phyloP scores from a whole-genome alignment of 2,329 filamentous ascomycete species.

The Samsoniella hepiali region DNA sequence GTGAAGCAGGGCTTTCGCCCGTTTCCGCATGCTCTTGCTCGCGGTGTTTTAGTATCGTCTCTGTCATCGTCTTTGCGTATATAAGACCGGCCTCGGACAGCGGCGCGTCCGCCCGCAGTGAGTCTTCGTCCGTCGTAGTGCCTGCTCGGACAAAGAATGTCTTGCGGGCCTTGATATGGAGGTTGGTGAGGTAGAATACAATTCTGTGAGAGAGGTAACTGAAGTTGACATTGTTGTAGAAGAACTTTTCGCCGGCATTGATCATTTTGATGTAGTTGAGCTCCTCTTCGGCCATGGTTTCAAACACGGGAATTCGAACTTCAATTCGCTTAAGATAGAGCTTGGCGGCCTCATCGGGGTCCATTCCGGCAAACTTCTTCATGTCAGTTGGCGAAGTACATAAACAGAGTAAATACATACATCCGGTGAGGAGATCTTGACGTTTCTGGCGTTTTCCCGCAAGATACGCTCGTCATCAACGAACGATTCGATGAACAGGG shows the following conservation, averaged over 20 bases:
- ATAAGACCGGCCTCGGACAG: conserved; percentile 75
- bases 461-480: conserved; percentile 93
- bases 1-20: conserved; percentile 64
- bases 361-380: conserved; percentile 79
- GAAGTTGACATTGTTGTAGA: conserved; percentile 96
- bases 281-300: conserved; percentile 92
- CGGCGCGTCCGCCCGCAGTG: conserved; percentile 85
- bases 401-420: conserved; percentile 46
- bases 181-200: conserved; percentile 95
- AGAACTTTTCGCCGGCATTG: conserved; percentile 87
- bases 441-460: conserved; percentile 91
- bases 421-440: conserved; percentile 97
- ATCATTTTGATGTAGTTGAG: conserved; percentile 99
- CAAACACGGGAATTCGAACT: conserved; percentile 89
- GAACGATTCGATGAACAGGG: conserved; percentile 92
- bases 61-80: conserved; percentile 83
- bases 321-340: conserved; percentile 89
- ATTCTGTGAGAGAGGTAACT: conserved; percentile 96
- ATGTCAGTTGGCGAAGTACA: conserved; percentile 18
- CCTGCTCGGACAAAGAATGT: conserved; percentile 92
- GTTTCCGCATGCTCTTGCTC: conserved; percentile 72
- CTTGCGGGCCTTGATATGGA: conserved; percentile 92
- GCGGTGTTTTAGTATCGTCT: conserved; percentile 76
- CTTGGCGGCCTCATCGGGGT: conserved; percentile 84
- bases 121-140: conserved; percentile 81